Percentiles rank a stretch among this genome's conserved stretches.
These are phyloP conservation scores for Moricandia moricandioides DNA, from an alignment of 345 rosid species.

Conservation along the genomic window DNA sequence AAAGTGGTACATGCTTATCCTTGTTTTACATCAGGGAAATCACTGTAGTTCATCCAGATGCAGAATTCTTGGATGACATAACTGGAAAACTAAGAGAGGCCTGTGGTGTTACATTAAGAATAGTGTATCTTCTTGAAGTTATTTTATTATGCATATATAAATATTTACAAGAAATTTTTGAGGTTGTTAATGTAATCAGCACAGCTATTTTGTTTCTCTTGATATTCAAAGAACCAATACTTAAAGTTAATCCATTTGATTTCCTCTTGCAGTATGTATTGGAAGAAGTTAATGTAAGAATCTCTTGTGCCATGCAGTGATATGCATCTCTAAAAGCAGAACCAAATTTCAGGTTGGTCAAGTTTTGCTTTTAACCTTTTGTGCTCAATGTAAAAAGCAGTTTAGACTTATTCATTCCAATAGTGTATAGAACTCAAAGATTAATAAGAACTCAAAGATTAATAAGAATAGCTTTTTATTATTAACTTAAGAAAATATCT, in stretches of 20 bases:
- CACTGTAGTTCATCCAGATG: slow-evolving; percentile 87
- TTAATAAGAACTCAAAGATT: no score
- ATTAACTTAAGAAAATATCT: no score
- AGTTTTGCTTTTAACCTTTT: not conserved
- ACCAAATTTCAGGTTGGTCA: slow-evolving; percentile 83
- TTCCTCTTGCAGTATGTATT: slow-evolving; percentile 70
- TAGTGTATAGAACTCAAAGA: no score
- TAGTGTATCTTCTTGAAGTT: not conserved
- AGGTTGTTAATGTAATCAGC: not conserved
- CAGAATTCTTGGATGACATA: slow-evolving; percentile 83
- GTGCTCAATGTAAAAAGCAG: slow-evolving; percentile 9
- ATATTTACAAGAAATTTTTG: not conserved
- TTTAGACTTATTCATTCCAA: slow-evolving; percentile 29
- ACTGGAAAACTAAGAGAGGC: slow-evolving; percentile 90
- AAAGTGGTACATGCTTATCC: not conserved
- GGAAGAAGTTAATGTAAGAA: slow-evolving; percentile 88
- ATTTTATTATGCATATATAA: not conserved
- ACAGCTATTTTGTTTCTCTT: not conserved
- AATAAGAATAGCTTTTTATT: no score
- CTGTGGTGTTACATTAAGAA: no score
- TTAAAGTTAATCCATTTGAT: no score
- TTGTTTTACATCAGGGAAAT: slow-evolving; percentile 63
- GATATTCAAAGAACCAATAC: not conserved
- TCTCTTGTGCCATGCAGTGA: slow-evolving; percentile 76
- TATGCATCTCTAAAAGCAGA: slow-evolving; percentile 88